Conservation (phyloP, 495 filamentous ascomycete species). For the Penicillium bialowiezense region DNA sequence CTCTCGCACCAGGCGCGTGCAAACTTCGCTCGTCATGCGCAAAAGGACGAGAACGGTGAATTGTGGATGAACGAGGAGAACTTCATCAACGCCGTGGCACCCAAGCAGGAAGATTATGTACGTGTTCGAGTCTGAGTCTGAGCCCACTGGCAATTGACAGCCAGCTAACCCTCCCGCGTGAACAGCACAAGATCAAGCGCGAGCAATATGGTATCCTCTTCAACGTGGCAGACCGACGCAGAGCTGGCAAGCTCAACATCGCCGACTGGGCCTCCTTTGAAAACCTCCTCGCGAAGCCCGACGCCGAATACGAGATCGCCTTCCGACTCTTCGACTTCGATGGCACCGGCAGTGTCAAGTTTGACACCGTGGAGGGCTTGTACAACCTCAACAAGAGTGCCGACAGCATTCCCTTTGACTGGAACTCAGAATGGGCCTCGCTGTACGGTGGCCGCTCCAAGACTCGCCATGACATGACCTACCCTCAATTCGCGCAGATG, state of each 20-base stretch:
- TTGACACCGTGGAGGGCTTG: constrained; percentile 74
- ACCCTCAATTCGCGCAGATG: constrained; percentile 98
- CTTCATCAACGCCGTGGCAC: constrained; percentile 89
- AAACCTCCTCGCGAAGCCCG: constrained; percentile 88
- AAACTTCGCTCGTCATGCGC: constrained; percentile 74
- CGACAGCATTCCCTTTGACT: constrained; percentile 87
- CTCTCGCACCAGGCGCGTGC: constrained; percentile 67
- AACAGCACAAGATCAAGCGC: constrained; percentile 92
- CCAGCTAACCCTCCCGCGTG: constrained; percentile 18
- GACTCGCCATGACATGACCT: constrained; percentile 84
- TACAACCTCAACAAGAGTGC: constrained; percentile 80
- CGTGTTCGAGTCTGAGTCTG: constrained; percentile 30
- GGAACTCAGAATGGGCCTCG: constrained; percentile 96
- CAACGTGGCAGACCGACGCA: constrained; percentile 76
- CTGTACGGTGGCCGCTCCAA: constrained; percentile 86
- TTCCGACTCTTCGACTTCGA: constrained; percentile 93
- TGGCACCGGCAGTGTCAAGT: constrained; percentile 77
- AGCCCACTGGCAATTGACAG: not conserved
- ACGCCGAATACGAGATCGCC: constrained; percentile 98
- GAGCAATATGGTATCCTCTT: constrained; percentile 94
- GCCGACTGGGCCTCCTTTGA: constrained; percentile 90
- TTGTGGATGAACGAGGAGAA: constrained; percentile 75
- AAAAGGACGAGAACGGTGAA: constrained; percentile 74
- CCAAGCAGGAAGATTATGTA: constrained; percentile 85
- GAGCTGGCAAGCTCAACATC: constrained; percentile 67